Evolutionary conservation across 2,329 filamentous ascomycete genomes (phyloP).

Genomic region (Whalleya microplaca): DNA sequence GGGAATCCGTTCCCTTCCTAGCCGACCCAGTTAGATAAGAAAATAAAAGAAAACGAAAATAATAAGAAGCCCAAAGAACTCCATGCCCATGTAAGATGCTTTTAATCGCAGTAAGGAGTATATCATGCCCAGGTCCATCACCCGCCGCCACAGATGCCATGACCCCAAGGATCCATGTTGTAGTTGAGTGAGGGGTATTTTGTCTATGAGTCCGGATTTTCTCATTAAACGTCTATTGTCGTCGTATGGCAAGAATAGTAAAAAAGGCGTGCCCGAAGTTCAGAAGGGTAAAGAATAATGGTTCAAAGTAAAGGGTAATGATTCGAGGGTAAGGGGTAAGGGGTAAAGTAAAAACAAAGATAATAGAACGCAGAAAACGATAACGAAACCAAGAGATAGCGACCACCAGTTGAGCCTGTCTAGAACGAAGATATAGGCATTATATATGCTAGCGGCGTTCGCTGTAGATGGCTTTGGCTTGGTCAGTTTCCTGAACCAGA

Average conservation of each 20-base stretch:
- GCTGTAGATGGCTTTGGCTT: conserved; percentile 22
- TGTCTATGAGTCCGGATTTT: conserved; percentile 11
- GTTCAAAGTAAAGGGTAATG: too few relatives aligned
- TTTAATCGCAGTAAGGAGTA: background rate
- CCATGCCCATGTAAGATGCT: background rate
- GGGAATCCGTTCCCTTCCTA: background rate
- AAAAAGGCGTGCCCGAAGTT: background rate
- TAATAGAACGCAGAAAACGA: background rate
- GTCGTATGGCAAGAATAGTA: background rate
- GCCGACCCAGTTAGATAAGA: background rate
- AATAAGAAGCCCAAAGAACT: background rate
- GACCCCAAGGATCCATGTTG: conserved; percentile 1
- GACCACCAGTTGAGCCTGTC: background rate
- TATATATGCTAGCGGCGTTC: conserved; percentile 25
- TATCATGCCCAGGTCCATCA: background rate
- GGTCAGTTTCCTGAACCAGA: conserved; percentile 24
- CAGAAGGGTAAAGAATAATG: background rate
- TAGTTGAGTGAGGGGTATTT: conserved; percentile 9
- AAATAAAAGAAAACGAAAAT: too few relatives aligned
- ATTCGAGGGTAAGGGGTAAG: too few relatives aligned
- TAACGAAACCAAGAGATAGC: background rate
- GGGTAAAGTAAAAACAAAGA: too few relatives aligned
- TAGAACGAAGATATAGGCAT: background rate
- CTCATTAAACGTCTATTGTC: background rate
- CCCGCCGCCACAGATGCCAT: background rate